phyloP scores from a whole-genome alignment of 2,329 filamentous ascomycete species.

The Calcarisporium arbuscula region DNA sequence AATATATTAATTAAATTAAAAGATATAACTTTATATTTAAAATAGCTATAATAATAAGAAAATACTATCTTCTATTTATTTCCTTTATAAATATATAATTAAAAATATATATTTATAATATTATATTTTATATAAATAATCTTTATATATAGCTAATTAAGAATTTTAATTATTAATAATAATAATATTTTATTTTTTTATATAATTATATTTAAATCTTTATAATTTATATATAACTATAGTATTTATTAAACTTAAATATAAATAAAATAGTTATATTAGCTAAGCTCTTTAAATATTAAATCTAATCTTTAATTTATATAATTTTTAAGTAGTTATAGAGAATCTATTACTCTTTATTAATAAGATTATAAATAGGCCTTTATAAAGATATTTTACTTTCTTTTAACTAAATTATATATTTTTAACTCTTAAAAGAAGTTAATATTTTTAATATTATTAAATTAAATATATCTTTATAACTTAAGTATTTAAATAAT shows the following conservation, averaged over 20 bases:
- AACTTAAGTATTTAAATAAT: background rate
- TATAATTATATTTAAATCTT: background rate
- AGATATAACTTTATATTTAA: background rate
- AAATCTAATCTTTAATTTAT: background rate
- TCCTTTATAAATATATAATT: background rate
- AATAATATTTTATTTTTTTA: background rate
- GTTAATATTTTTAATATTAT: background rate
- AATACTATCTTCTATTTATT: too few species aligned
- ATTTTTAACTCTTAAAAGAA: background rate
- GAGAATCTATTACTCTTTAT: too few species aligned
- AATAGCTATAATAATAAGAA: background rate
- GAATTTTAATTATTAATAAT: background rate
- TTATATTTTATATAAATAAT: background rate
- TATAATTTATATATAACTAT: background rate
- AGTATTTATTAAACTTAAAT: background rate
- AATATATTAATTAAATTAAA: background rate
- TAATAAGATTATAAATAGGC: background rate
- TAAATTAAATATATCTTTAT: background rate
- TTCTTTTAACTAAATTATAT: background rate
- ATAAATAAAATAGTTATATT: background rate
- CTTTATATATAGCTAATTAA: background rate
- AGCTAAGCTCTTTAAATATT: background rate
- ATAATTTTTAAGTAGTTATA: background rate
- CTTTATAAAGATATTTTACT: background rate
- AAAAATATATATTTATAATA: background rate